Percentiles rank a stretch among this genome's conserved stretches.
These are phyloP conservation scores for Leucosporidium creatinivorum DNA, from an alignment of 768 basidiomycete genomes.

Conservation along the genomic window DNA sequence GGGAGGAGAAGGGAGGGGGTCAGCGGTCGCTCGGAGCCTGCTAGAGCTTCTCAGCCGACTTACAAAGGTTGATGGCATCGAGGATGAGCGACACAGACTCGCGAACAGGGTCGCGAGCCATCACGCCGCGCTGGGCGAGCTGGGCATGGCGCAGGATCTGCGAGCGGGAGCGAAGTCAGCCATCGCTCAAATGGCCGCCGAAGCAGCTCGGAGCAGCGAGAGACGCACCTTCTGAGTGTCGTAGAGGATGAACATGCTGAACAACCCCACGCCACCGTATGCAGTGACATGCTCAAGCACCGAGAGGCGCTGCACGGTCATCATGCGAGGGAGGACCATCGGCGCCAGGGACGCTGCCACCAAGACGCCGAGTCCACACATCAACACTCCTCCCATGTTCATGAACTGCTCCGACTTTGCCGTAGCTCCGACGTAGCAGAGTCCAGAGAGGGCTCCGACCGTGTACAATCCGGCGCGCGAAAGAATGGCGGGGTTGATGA, in stretches of 20 bases:
- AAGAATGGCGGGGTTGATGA: slow-evolving; percentile 74
- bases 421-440: slow-evolving; percentile 81
- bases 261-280: slow-evolving; percentile 71
- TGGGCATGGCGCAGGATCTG: slow-evolving; percentile 54
- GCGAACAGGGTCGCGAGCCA: slow-evolving; percentile 60
- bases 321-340: slow-evolving; percentile 67
- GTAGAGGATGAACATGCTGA: slow-evolving; percentile 76
- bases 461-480: slow-evolving; percentile 84
- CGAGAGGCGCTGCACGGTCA: slow-evolving; percentile 64
- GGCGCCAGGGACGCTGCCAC: slow-evolving; percentile 80
- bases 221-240: slow-evolving; percentile 63
- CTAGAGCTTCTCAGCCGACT: neutral
- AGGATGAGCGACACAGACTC: slow-evolving; percentile 42
- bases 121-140: slow-evolving; percentile 59
- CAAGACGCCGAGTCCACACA: slow-evolving; percentile 82
- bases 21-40: neutral
- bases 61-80: slow-evolving; percentile 81
- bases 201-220: slow-evolving; percentile 48
- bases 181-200: neutral
- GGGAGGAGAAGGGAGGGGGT: neutral
- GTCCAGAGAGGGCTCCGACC: slow-evolving; percentile 53
- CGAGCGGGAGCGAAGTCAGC: neutral
- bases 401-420: slow-evolving; percentile 77
- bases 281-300: slow-evolving; percentile 68
- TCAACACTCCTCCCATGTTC: slow-evolving; percentile 78